These are phyloP conservation scores for Dothideomycetidae sp. DNA, from an alignment of 2,329 filamentous ascomycete genomes.

Conservation along the genomic window DNA sequence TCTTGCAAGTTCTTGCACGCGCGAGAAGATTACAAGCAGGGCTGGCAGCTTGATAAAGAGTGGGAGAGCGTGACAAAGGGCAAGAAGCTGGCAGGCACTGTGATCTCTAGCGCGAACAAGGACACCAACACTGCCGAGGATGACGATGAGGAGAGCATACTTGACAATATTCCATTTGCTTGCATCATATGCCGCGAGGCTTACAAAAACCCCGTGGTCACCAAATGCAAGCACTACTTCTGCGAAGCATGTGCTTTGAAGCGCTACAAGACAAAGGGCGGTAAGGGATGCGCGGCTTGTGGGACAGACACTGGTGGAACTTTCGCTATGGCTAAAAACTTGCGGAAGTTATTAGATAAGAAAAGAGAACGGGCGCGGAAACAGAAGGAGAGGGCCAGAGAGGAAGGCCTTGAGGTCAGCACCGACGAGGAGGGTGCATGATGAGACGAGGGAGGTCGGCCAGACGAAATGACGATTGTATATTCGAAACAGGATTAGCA, in stretches of 20 bases:
- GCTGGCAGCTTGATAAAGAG: slow-evolving; percentile 88
- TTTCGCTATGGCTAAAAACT: slow-evolving; percentile 73
- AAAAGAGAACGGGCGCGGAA: slow-evolving; percentile 41
- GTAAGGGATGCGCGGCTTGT: slow-evolving; percentile 70
- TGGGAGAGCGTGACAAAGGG: slow-evolving; percentile 72
- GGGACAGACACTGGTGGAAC: slow-evolving; percentile 74
- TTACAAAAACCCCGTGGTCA: slow-evolving; percentile 70
- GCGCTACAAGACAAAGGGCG: slow-evolving; percentile 67
- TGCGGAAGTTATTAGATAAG: slow-evolving; percentile 66
- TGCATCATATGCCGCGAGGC: slow-evolving; percentile 72
- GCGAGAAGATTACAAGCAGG: slow-evolving; percentile 69
- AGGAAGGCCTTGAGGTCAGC: slow-evolving; percentile 12
- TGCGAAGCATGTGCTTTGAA: slow-evolving; percentile 81
- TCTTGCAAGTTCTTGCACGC: slow-evolving; percentile 70
- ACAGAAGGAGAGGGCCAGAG: slow-evolving; percentile 12
- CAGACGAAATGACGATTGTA: not conserved
- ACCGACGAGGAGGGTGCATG: slow-evolving; percentile 10
- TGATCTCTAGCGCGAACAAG: slow-evolving; percentile 45
- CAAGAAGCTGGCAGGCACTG: slow-evolving; percentile 33
- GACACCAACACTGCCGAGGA: slow-evolving; percentile 29
- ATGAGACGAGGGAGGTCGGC: too few species aligned
- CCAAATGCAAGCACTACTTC: slow-evolving; percentile 91
- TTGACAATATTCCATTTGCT: slow-evolving; percentile 76
- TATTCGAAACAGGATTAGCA: not conserved
- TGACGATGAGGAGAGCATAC: slow-evolving; percentile 51